Base-by-base conservation (phyloP, 1,139 yeast species). In the Debaryomycetaceae sp. region DNA sequence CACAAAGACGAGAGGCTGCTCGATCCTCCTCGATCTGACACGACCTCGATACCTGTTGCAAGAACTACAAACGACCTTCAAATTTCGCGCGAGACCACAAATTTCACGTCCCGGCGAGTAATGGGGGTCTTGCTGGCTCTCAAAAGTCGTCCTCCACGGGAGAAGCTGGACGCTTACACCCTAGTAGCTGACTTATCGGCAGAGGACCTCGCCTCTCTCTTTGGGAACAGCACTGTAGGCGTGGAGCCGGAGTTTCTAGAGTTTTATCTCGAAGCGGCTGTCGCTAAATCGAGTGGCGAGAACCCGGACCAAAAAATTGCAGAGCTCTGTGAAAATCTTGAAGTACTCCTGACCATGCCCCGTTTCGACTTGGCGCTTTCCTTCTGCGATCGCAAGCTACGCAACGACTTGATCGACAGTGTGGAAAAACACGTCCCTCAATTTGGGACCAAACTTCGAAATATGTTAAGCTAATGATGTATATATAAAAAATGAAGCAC, bases 161-260 rank as follows among this genome's bases (percentile, higher is more conserved):
- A 56, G 23, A 57, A 52, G 36, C 33, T 30, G 2, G 39, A 52
- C 6, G 67, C 69, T 1, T 68, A 68, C 36, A 32, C 43, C 13
- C 69, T 60, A 36, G 56, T 73, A 6, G 44, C 72, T 11, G 32
- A 39, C 2, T 33, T 72, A 2, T 40, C 55, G 2, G 37, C 58
- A 0, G 31, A 36, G 0, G 51, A 53, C 2, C 53, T 63, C 25
- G 27, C 41, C 1, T 44, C 46, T 2, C 43, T 73, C 3, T 73
- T 71, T 36, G 20, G 20, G 6, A 6, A 6, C 10, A 41, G 49
- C 2, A 36, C 47, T 2, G 62, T 68, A 3, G 83, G 83, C 1
- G 50, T 79, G 1, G 87, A 79, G 33, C 49, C 71, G 1, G 73
- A 69, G 13, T 64, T 72, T 32, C 49, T 78, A 12, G 65, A 63